These are phyloP conservation scores for Saccharomyces mikatae DNA, from an alignment of 805 yeast genomes.

Conservation along the genomic window DNA sequence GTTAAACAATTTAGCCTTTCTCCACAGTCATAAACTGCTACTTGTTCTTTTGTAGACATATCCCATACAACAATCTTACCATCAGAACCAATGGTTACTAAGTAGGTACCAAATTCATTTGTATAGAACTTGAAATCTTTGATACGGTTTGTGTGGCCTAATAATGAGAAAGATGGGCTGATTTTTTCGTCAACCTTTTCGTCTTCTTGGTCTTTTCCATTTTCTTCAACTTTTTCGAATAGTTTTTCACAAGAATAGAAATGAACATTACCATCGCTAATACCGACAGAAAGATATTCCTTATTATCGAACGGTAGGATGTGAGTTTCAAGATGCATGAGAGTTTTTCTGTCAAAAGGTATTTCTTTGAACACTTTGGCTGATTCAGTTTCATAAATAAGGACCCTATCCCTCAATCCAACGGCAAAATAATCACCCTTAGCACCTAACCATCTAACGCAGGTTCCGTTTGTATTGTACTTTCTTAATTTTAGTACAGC, in stretches of 20 bases:
- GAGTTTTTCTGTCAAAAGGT: slow-evolving; percentile 39
- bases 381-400: slow-evolving; percentile 55
- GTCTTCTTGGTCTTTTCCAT: slow-evolving; percentile 23
- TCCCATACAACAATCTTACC: slow-evolving; percentile 93
- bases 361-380: slow-evolving; percentile 52
- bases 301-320: slow-evolving; percentile 32
- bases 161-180: slow-evolving; percentile 49
- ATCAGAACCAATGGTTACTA: slow-evolving; percentile 84
- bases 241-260: slow-evolving; percentile 42
- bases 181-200: slow-evolving; percentile 11
- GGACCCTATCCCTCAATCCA: slow-evolving; percentile 58
- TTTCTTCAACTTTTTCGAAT: slow-evolving; percentile 24
- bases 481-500: slow-evolving; percentile 65
- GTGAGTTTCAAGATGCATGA: slow-evolving; percentile 60
- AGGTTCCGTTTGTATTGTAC: slow-evolving; percentile 59
- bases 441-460: slow-evolving; percentile 55
- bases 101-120: slow-evolving; percentile 36
- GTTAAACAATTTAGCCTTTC: slow-evolving; percentile 86
- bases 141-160: slow-evolving; percentile 80
- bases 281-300: slow-evolving; percentile 60
- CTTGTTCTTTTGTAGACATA: slow-evolving; percentile 55
- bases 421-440: slow-evolving; percentile 69
- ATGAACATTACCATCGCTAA: slow-evolving; percentile 60
- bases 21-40: slow-evolving; percentile 84
- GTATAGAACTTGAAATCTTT: slow-evolving; percentile 61